Percentiles rank a stretch among this genome's conserved stretches.
Evolutionary conservation across 768 basidiomycete species (phyloP).

Genomic region (Mycena latifolia): DNA sequence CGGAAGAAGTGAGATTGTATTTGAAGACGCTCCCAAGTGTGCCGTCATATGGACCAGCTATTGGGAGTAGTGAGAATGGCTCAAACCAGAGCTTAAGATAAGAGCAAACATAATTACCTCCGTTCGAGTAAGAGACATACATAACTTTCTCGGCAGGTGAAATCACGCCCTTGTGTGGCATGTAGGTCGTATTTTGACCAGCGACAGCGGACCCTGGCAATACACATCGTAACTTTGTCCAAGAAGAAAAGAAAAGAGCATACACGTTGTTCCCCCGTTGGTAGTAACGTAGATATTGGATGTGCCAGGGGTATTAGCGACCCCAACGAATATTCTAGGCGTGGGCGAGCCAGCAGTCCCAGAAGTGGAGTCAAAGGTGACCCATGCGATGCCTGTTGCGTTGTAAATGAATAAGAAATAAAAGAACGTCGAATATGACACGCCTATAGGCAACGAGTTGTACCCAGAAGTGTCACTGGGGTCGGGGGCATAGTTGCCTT

Average conservation of each 20-base stretch:
- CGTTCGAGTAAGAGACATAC: conserved; percentile 73
- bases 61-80: not conserved
- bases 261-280: conserved; percentile 70
- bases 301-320: conserved; percentile 67
- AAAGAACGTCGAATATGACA: conserved; percentile 19
- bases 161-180: conserved; percentile 77
- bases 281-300: conserved; percentile 68
- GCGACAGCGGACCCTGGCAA: conserved; percentile 65
- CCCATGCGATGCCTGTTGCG: conserved; percentile 63
- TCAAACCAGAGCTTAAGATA: too few relatives aligned
- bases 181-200: conserved; percentile 67
- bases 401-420: not conserved
- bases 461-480: conserved; percentile 62
- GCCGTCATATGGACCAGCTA: conserved; percentile 74
- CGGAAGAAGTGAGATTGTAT: conserved; percentile 65
- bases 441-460: conserved; percentile 55
- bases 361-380: conserved; percentile 73
- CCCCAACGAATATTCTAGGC: conserved; percentile 76
- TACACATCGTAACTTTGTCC: not conserved
- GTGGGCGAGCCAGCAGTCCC: conserved; percentile 60
- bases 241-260: conserved; percentile 26
- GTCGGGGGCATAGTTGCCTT: conserved; percentile 67
- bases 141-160: conserved; percentile 67
- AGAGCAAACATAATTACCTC: conserved; percentile 37
- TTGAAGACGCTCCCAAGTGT: conserved; percentile 61